A percentile compares a stretch with the other conserved stretches of the same genome.
Conservation (phyloP, 2,329 filamentous ascomycete species). For the Epichloe typhina region DNA sequence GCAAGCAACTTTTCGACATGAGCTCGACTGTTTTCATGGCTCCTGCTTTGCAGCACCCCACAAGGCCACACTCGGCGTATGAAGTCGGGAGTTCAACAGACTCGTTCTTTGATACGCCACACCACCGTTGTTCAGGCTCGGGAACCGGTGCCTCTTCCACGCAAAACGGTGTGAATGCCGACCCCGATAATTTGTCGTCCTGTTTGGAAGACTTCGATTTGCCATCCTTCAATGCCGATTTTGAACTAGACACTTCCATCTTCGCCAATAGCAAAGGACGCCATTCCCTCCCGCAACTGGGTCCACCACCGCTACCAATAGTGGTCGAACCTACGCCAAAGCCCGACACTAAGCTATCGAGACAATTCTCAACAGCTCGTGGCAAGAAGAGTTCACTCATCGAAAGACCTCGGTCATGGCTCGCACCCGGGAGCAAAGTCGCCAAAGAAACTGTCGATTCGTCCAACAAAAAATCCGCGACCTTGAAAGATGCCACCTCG, state of each 20-base stretch:
- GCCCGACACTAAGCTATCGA: constrained; percentile 3
- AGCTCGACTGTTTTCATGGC: constrained; percentile 4
- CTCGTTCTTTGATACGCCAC: constrained; percentile 1
- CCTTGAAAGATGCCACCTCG: constrained; percentile 2
- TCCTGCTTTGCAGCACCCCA: neutral
- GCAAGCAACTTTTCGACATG: neutral
- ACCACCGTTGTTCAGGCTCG: neutral
- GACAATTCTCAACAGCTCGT: constrained; percentile 11
- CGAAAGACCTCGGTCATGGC: constrained; percentile 39
- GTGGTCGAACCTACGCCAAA: neutral
- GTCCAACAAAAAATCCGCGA: constrained; percentile 7
- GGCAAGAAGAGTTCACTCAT: constrained; percentile 33
- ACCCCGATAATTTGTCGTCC: neutral
- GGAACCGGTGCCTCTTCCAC: neutral
- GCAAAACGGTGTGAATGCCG: neutral
- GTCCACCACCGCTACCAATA: constrained; percentile 6
- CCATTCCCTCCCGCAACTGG: neutral
- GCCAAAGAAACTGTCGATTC: constrained; percentile 13
- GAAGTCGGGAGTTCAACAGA: neutral
- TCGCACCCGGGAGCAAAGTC: constrained; percentile 30
- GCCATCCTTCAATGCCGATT: constrained; percentile 37
- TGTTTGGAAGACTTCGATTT: constrained; percentile 33
- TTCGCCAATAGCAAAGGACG: constrained; percentile 17
- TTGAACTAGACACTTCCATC: constrained; percentile 34
- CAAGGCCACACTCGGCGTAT: constrained; percentile 4